Conservation (phyloP, 345 rosid genomes). For the Bretschneidera sinensis region DNA sequence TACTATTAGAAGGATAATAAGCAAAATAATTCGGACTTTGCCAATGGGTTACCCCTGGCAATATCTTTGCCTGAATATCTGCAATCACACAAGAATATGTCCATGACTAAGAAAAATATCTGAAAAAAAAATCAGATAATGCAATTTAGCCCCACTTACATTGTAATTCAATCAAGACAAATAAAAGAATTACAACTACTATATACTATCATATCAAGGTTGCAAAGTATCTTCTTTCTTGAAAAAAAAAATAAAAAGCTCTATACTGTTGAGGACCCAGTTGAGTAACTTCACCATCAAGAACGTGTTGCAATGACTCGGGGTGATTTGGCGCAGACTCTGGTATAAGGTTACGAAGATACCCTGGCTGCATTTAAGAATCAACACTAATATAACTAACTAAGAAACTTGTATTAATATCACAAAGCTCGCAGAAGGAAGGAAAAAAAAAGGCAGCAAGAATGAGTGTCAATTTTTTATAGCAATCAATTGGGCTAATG, state of each 20-base stretch:
- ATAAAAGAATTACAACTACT: too few species aligned
- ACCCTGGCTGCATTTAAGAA: slow-evolving; percentile 69
- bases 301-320: slow-evolving; percentile 66
- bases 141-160: slow-evolving; percentile 1
- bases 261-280: slow-evolving; percentile 1
- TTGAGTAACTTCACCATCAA: slow-evolving; percentile 53
- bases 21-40: slow-evolving; percentile 83
- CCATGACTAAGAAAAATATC: neutral
- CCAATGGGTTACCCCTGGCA: slow-evolving; percentile 92
- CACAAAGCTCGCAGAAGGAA: too few species aligned
- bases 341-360: slow-evolving; percentile 63
- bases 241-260: too few species aligned
- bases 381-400: neutral
- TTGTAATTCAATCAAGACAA: neutral
- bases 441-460: neutral
- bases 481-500: too few species aligned
- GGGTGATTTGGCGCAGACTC: slow-evolving; percentile 78
- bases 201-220: too few species aligned
- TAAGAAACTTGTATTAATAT: neutral
- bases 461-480: neutral
- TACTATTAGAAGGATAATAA: slow-evolving; percentile 82
- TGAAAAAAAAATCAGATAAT: neutral
- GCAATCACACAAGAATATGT: slow-evolving; percentile 16
- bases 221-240: too few species aligned
- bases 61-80: slow-evolving; percentile 68